Evolutionary conservation across 805 yeast species (phyloP).

Genomic region (Komagataella kurtzmanii): DNA sequence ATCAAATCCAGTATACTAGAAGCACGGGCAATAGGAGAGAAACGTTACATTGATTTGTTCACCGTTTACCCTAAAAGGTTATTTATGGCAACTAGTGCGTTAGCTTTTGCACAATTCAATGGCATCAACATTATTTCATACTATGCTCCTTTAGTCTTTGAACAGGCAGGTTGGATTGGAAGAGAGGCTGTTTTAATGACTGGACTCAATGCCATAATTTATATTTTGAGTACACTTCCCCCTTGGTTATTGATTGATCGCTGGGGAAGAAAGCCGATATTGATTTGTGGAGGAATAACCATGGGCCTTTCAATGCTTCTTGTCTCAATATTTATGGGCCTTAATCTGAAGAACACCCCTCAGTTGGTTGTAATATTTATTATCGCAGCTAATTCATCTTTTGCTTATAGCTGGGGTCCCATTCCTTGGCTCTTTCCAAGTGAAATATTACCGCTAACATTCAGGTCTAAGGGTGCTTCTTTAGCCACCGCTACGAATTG

Average conservation of each 20-base stretch:
- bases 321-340: slow-evolving; percentile 47
- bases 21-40: slow-evolving; percentile 20
- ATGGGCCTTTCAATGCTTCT: slow-evolving; percentile 58
- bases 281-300: slow-evolving; percentile 58
- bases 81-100: slow-evolving; percentile 72
- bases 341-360: slow-evolving; percentile 44
- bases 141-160: slow-evolving; percentile 85
- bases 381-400: slow-evolving; percentile 64
- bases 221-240: slow-evolving; percentile 56
- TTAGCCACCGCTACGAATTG: slow-evolving; percentile 82
- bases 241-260: slow-evolving; percentile 81
- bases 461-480: slow-evolving; percentile 81
- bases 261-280: slow-evolving; percentile 76
- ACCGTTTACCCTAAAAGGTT: slow-evolving; percentile 33
- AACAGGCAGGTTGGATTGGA: slow-evolving; percentile 85
- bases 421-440: slow-evolving; percentile 80
- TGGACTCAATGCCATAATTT: slow-evolving; percentile 55
- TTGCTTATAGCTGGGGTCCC: slow-evolving; percentile 89
- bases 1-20: slow-evolving; percentile 27
- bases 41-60: slow-evolving; percentile 29
- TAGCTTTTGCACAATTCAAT: slow-evolving; percentile 79
- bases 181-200: slow-evolving; percentile 78
- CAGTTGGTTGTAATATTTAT: slow-evolving; percentile 60
- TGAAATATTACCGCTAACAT: slow-evolving; percentile 69
- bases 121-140: slow-evolving; percentile 85